These are phyloP conservation scores for Spizellomyces punctatus DNA, from an alignment of 192 early-diverging fungal species.

Conservation along the genomic window DNA sequence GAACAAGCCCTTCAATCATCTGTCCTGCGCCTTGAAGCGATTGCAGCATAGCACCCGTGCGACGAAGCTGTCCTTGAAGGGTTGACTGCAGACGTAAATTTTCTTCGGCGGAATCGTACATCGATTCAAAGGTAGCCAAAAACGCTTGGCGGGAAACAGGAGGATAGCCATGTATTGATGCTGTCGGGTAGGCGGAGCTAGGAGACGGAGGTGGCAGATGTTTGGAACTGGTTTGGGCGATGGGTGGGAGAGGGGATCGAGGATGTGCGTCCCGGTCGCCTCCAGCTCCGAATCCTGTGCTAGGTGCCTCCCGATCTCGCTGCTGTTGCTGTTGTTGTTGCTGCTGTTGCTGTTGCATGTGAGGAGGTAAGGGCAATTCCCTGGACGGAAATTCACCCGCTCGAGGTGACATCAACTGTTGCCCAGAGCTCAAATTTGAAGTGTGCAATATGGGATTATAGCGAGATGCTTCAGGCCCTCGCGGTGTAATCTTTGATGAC, in stretches of 20 bases:
- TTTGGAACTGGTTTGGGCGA: constrained; percentile 6
- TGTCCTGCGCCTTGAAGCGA: constrained; percentile 71
- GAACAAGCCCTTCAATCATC: constrained; percentile 81
- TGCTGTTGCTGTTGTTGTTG: constrained; percentile 11
- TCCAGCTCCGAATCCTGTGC: neutral
- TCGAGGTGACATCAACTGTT: constrained; percentile 28
- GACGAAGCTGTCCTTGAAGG: constrained; percentile 77
- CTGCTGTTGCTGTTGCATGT: constrained; percentile 13
- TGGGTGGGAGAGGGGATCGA: constrained; percentile 24
- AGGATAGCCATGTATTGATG: constrained; percentile 25
- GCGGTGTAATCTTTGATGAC: neutral
- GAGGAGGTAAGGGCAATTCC: constrained; percentile 36
- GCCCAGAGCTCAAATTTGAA: constrained; percentile 1
- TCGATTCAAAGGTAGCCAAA: constrained; percentile 43
- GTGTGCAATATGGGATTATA: constrained; percentile 16
- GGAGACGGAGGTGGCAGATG: constrained; percentile 28
- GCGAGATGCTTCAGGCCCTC: constrained; percentile 24
- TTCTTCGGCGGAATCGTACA: constrained; percentile 64
- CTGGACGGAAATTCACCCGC: constrained; percentile 35
- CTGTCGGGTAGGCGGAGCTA: constrained; percentile 2
- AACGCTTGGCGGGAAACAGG: constrained; percentile 18
- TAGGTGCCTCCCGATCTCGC: neutral
- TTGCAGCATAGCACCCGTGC: constrained; percentile 69
- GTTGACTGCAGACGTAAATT: constrained; percentile 62
- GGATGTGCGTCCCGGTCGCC: neutral